phyloP scores from a whole-genome alignment of 495 filamentous ascomycete species.

The Massariosphaeria phaeospora region DNA sequence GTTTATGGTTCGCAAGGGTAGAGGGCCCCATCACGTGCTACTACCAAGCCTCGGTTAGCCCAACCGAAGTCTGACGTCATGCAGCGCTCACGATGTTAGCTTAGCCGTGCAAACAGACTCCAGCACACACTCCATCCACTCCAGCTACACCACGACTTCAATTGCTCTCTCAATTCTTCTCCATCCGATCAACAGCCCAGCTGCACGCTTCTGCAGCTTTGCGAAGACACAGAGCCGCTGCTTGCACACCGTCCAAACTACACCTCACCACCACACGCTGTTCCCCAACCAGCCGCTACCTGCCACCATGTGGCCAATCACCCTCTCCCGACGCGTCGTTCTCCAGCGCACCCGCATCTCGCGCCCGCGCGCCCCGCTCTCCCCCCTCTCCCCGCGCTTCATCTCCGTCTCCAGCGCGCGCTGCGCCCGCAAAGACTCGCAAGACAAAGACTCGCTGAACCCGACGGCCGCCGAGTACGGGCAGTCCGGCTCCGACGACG shows the following conservation, averaged over 20 bases:
- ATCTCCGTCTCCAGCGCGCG: background rate
- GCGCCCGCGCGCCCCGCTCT: background rate
- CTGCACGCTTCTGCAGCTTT: background rate
- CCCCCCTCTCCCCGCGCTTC: constrained; percentile 2
- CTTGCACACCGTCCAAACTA: too few species aligned
- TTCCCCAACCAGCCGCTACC: background rate
- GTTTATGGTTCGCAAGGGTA: too few species aligned
- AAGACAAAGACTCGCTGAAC: constrained; percentile 53
- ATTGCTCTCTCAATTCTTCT: background rate
- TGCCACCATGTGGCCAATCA: background rate
- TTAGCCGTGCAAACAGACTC: background rate
- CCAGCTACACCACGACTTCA: background rate
- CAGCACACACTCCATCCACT: background rate
- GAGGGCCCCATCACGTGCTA: background rate
- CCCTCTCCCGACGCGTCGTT: background rate
- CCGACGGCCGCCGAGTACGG: constrained; percentile 53
- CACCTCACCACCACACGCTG: background rate
- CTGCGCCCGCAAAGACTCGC: constrained; percentile 40
- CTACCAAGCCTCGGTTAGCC: background rate
- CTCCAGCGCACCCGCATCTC: background rate
- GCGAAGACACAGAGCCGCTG: too few species aligned
- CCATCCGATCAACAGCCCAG: background rate
- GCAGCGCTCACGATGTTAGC: background rate
- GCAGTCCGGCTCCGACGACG: constrained; percentile 55
- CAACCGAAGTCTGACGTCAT: constrained; percentile 1